Base-by-base conservation (phyloP, 1,284 basidiomycete species). In the Psilocybe mexicana region DNA sequence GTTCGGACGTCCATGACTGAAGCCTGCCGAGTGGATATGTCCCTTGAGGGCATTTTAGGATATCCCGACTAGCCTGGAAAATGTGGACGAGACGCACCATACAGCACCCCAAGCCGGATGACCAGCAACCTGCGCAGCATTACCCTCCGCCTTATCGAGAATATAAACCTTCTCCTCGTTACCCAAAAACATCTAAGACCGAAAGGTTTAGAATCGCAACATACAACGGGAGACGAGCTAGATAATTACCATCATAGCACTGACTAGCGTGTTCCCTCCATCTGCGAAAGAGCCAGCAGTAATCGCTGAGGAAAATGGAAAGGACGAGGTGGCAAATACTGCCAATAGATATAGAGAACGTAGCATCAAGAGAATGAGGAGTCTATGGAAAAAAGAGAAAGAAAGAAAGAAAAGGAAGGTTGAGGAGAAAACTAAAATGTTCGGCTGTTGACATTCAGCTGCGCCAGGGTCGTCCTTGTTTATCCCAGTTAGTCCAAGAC, bases 1-100 rank as follows among this genome's bases (percentile, higher is more conserved):
- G 89, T 91, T 53, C 73, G 65, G 43, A 96, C 80, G 57, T 90
- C 87, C 88, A 96, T 87, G 0, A 78, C 64, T 18, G 75, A 74
- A 1, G 82, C 75, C 6, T 78, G 70, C 59, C 80, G 81, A 0
- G 81, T 73, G 11, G 76, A 69, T 35, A 87, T 78, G 68, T 86
- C 84, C 79, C 79, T 81, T 53, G 14, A 8, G 23, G 6, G 10
- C 12, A 6, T 43, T 49, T 53, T 18, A 45, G 38, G 7, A 40
- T 12, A 40, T 40, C 14, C 38, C 47, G 43, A 35, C 14, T n/a
- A 28, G 24, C 43, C 43, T 6, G 14, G 40, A 48, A 63, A 57
- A 0, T 65, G 38, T 14, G n/a, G n/a, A 40, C 10, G 14, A 30
- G 14, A 69, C 72, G 35, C 38, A 79, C 78, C 81, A 81, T 10